These are phyloP conservation scores for Herpotrichia juniperi DNA, from an alignment of 2,329 filamentous ascomycete genomes.

Conservation along the genomic window DNA sequence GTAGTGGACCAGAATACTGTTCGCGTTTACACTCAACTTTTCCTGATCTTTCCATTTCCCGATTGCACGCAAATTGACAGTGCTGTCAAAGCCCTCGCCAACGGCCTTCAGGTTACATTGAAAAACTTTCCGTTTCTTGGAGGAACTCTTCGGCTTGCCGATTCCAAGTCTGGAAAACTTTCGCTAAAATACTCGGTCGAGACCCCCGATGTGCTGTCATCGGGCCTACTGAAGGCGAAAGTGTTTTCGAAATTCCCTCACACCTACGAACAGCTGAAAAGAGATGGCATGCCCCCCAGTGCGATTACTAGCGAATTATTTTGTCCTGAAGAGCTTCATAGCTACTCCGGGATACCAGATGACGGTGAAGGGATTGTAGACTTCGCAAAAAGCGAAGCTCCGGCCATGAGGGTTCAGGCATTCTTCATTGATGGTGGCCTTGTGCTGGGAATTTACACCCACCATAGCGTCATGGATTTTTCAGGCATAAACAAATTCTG, in stretches of 20 bases:
- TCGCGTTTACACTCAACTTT: conserved; percentile 38
- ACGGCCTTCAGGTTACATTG: conserved; percentile 31
- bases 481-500: conserved; percentile 37
- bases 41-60: conserved; percentile 40
- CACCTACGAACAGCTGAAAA: conserved; percentile 37
- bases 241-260: conserved; percentile 28
- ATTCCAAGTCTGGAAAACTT: conserved; percentile 29
- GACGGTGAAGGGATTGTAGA: conserved; percentile 33
- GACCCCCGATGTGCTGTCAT: conserved; percentile 20
- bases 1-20: conserved; percentile 38
- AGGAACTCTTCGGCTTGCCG: conserved; percentile 33
- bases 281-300: conserved; percentile 38
- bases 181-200: conserved; percentile 31
- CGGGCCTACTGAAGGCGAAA: conserved; percentile 27
- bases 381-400: conserved; percentile 29
- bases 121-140: conserved; percentile 37
- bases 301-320: conserved; percentile 36
- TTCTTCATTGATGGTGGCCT: conserved; percentile 44
- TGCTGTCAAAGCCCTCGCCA: conserved; percentile 30
- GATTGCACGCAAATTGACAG: conserved; percentile 31
- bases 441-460: conserved; percentile 40
- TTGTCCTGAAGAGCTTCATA: conserved; percentile 34
- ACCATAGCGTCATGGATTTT: conserved; percentile 41
- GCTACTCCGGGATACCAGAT: conserved; percentile 31
- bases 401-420: conserved; percentile 38